These are phyloP conservation scores for Dendrocalamus sinicus DNA, from an alignment of 176 grass and related monocot species.

Conservation along the genomic window DNA sequence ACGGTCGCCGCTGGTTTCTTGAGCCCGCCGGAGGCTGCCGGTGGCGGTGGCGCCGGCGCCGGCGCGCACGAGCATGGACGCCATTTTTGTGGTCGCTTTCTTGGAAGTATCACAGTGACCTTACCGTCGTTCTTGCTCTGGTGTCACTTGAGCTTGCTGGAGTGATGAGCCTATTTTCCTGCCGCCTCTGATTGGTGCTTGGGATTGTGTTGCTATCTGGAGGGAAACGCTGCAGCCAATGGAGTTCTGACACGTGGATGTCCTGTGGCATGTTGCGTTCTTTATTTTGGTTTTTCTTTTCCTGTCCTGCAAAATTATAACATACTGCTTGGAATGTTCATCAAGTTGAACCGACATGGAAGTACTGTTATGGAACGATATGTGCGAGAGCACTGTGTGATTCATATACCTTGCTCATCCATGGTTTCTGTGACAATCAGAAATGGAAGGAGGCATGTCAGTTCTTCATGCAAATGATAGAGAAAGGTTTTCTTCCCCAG, in stretches of 20 bases:
- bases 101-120: not conserved
- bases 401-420: conserved; percentile 88
- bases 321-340: conserved; percentile 90
- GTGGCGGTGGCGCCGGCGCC: conserved; percentile 28
- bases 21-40: not conserved
- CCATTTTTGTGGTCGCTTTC: conserved; percentile 21
- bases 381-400: conserved; percentile 68
- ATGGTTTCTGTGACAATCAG: conserved; percentile 67
- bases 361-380: conserved; percentile 57
- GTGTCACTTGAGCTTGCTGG: not conserved
- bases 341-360: conserved; percentile 60
- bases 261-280: too few species aligned
- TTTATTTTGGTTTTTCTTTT: too few species aligned
- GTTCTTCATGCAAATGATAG: conserved; percentile 99
- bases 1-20: not conserved
- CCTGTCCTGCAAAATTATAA: conserved; percentile 3
- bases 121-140: too few species aligned
- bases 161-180: not conserved
- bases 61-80: conserved; percentile 32
- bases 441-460: conserved; percentile 93
- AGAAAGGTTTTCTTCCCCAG: conserved; percentile 91
- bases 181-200: conserved; percentile 9
- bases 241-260: too few species aligned
- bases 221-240: not conserved
- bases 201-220: conserved; percentile 43